These are phyloP conservation scores for Phalaenopsis equestris DNA, from an alignment of 106 monocot genomes.

Conservation along the genomic window DNA sequence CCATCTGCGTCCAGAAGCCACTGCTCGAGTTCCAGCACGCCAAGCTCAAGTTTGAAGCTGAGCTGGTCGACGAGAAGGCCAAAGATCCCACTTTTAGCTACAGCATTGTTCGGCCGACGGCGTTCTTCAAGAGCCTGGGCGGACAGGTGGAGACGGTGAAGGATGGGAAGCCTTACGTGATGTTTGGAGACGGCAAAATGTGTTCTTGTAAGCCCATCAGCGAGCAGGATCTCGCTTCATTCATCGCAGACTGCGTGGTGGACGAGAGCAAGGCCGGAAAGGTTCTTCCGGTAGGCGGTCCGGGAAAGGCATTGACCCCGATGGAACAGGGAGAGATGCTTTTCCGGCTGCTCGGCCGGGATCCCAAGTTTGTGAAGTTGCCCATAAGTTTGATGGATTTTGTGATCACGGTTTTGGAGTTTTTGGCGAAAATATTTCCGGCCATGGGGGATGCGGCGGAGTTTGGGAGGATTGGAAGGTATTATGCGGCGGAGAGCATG, in stretches of 20 bases:
- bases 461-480: slow-evolving; percentile 82
- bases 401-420: slow-evolving; percentile 53
- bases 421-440: slow-evolving; percentile 50
- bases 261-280: slow-evolving; percentile 56
- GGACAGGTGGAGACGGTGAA: slow-evolving; percentile 86
- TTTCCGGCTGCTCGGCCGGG: slow-evolving; percentile 55
- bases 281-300: slow-evolving; percentile 78
- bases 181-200: slow-evolving; percentile 89
- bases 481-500: slow-evolving; percentile 94
- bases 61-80: slow-evolving; percentile 32
- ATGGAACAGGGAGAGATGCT: slow-evolving; percentile 84
- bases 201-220: slow-evolving; percentile 97
- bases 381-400: slow-evolving; percentile 88
- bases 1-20: slow-evolving; percentile 95
- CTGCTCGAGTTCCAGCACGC: slow-evolving; percentile 94
- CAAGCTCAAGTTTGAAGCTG: slow-evolving; percentile 86
- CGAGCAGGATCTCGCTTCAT: slow-evolving; percentile 79
- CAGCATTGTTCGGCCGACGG: slow-evolving; percentile 93
- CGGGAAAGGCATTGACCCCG: slow-evolving; percentile 82
- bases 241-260: slow-evolving; percentile 74
- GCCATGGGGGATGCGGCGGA: slow-evolving; percentile 77
- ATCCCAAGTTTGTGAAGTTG: slow-evolving; percentile 90
- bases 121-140: slow-evolving; percentile 94
- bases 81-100: slow-evolving; percentile 48
- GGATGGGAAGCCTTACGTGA: slow-evolving; percentile 81